A percentile compares a stretch with the other conserved stretches of the same genome.
Conservation (phyloP, 805 yeast genomes). For the Candida sakaeoensis region DNA sequence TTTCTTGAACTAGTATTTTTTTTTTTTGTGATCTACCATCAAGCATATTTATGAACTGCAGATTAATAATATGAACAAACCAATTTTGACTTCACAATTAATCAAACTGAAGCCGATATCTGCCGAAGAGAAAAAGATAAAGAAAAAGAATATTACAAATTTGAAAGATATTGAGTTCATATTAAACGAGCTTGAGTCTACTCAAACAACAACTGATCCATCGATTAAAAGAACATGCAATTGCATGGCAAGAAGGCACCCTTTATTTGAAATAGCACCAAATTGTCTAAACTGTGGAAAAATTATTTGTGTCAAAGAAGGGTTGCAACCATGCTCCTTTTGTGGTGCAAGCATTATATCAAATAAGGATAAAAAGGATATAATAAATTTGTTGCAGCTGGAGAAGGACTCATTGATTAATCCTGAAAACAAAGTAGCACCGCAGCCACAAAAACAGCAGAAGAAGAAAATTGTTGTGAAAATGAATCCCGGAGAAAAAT, state of each 20-base stretch:
- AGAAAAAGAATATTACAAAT: constrained; percentile 49
- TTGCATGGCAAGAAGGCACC: constrained; percentile 87
- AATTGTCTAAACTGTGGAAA: constrained; percentile 94
- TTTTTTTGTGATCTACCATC: not conserved
- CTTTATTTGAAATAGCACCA: constrained; percentile 84
- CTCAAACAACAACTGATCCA: constrained; percentile 7
- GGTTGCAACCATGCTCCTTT: constrained; percentile 82
- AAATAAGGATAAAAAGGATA: constrained; percentile 56
- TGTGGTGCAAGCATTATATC: constrained; percentile 71
- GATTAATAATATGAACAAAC: constrained; percentile 11
- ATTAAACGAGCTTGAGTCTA: constrained; percentile 46
- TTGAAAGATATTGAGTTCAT: constrained; percentile 66
- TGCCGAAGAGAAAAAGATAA: constrained; percentile 23
- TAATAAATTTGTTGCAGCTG: constrained; percentile 46
- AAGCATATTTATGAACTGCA: too few species aligned
- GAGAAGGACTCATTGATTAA: constrained; percentile 45
- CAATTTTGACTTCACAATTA: constrained; percentile 47
- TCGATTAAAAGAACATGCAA: constrained; percentile 47
- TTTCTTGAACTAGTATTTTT: too few species aligned
- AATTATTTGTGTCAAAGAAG: constrained; percentile 86
- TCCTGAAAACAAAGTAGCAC: constrained; percentile 22
- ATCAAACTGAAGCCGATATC: constrained; percentile 29
- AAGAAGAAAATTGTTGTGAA: constrained; percentile 50
- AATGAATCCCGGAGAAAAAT: constrained; percentile 55
- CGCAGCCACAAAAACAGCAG: constrained; percentile 14